phyloP scores from a whole-genome alignment of 768 basidiomycete genomes.

The Tulasnella sp. region DNA sequence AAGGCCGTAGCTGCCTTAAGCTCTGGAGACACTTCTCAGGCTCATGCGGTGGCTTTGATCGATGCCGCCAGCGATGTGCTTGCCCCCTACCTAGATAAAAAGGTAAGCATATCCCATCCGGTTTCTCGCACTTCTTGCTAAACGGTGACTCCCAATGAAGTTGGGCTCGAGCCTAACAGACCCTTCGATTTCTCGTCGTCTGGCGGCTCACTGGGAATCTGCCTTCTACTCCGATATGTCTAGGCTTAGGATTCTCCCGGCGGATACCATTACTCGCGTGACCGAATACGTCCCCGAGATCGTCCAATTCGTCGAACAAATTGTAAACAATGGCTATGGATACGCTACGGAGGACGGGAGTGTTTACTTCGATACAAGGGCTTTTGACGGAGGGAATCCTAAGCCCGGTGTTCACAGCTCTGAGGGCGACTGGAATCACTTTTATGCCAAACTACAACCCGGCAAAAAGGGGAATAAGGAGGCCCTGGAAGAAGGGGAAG shows the following conservation, averaged over 20 bases:
- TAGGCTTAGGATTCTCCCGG: constrained; percentile 74
- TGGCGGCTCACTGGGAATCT: constrained; percentile 82
- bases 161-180: constrained; percentile 74
- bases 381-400: constrained; percentile 64
- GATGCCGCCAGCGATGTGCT: constrained; percentile 72
- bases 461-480: constrained; percentile 93
- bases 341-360: constrained; percentile 63
- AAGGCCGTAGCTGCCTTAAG: constrained; percentile 41
- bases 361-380: constrained; percentile 83
- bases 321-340: constrained; percentile 80
- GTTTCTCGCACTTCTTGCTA: background rate
- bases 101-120: constrained; percentile 40
- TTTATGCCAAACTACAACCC: constrained; percentile 91
- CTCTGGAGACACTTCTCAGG: constrained; percentile 36
- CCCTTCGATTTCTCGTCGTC: constrained; percentile 70
- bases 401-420: constrained; percentile 17
- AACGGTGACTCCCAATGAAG: constrained; percentile 34
- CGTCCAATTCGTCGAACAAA: constrained; percentile 75
- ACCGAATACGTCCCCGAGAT: constrained; percentile 97
- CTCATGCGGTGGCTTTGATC: constrained; percentile 51
- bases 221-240: constrained; percentile 90
- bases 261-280: constrained; percentile 87
- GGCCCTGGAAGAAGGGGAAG: constrained; percentile 86
- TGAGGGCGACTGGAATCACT: constrained; percentile 44
- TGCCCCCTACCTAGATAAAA: constrained; percentile 59